phyloP scores from a whole-genome alignment of 2,329 filamentous ascomycete genomes.

The Chaetomium globosum region DNA sequence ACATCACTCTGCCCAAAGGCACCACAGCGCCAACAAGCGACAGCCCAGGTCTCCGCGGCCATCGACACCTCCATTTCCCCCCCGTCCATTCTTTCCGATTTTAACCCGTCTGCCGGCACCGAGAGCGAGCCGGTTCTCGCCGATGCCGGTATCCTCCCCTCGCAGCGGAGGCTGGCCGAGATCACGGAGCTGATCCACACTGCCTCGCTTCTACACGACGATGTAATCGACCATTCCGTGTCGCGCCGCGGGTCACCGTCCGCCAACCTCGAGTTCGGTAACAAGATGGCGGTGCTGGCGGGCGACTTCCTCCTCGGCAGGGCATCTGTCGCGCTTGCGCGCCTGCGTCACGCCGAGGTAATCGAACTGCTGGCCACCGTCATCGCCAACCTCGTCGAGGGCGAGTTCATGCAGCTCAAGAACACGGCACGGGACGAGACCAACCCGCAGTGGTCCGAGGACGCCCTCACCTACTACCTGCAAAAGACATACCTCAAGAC shows the following conservation, averaged over 20 bases:
- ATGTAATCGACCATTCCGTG: conserved; percentile 92
- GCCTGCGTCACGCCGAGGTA: conserved; percentile 89
- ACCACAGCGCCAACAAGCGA: conserved; percentile 45
- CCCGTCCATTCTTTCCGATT: conserved; percentile 67
- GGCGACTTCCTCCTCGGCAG: conserved; percentile 95
- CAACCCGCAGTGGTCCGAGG: conserved; percentile 82
- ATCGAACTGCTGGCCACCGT: conserved; percentile 93
- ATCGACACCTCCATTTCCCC: conserved; percentile 61
- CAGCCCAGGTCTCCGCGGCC: conserved; percentile 49
- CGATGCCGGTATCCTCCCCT: conserved; percentile 77
- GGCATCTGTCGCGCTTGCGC: conserved; percentile 88
- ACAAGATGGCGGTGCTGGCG: conserved; percentile 98
- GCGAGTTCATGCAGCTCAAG: conserved; percentile 99
- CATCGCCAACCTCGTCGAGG: conserved; percentile 95
- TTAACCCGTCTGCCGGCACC: conserved; percentile 69
- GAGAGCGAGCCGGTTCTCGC: conserved; percentile 48
- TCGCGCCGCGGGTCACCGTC: conserved; percentile 81
- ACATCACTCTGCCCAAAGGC: conserved; percentile 75
- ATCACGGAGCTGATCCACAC: conserved; percentile 98
- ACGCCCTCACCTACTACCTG: conserved; percentile 88
- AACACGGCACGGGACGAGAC: conserved; percentile 89
- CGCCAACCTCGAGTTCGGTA: conserved; percentile 93
- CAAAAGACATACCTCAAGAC: conserved; percentile 99
- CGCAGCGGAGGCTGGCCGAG: conserved; percentile 88
- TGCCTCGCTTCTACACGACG: conserved; percentile 93